Conservation (phyloP, 2,329 filamentous ascomycete species). For the Periglandula ipomoeae region DNA sequence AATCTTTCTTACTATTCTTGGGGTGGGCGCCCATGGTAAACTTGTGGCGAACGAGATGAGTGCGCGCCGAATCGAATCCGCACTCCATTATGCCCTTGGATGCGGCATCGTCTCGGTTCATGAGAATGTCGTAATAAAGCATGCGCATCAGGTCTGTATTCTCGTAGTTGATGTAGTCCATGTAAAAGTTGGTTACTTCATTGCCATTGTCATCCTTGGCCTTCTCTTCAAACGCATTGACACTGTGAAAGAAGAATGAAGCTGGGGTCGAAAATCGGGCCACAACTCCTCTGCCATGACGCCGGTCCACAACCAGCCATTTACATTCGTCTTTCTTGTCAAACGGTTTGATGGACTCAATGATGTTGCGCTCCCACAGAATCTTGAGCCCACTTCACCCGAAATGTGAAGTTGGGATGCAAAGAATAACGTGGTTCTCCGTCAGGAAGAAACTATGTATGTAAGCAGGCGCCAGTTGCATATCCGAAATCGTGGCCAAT, state of each 20-base stretch:
- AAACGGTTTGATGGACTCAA: constrained; percentile 59
- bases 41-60: constrained; percentile 33
- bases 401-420: constrained; percentile 59
- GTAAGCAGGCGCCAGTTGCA: constrained; percentile 51
- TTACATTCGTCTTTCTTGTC: constrained; percentile 44
- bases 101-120: constrained; percentile 40
- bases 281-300: constrained; percentile 51
- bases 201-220: constrained; percentile 24
- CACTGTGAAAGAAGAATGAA: constrained; percentile 70
- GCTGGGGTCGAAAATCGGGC: constrained; percentile 58
- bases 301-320: constrained; percentile 71
- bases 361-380: constrained; percentile 55
- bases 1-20: constrained; percentile 7
- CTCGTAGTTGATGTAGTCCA: constrained; percentile 57
- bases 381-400: constrained; percentile 49
- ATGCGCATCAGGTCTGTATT: constrained; percentile 55
- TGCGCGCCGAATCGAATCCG: constrained; percentile 24
- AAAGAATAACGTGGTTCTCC: constrained; percentile 60
- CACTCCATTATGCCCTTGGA: constrained; percentile 33
- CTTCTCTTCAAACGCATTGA: constrained; percentile 65
- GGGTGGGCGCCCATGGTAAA: constrained; percentile 25
- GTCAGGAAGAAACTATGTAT: constrained; percentile 79
- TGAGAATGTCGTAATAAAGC: constrained; percentile 62
- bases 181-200: constrained; percentile 40
- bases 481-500: constrained; percentile 53